Base-by-base conservation (phyloP, 139 green algal genomes). In the Micractinium conductrix region DNA sequence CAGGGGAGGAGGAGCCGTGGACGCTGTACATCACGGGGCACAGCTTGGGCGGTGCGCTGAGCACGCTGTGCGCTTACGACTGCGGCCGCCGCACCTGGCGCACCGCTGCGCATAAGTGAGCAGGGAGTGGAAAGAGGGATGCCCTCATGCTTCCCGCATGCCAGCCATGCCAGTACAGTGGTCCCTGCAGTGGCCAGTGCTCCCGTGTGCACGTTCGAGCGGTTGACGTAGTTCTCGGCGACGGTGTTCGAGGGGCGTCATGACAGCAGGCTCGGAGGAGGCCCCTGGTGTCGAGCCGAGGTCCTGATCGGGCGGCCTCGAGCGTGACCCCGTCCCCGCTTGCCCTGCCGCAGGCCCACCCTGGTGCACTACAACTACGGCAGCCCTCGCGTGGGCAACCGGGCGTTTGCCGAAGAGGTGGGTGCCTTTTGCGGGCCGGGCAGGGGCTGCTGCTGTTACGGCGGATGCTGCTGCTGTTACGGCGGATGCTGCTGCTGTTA, bases 21-120 rank as follows among this genome's bases (percentile, higher is more conserved):
- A 89, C 53, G 22, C 42, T 93, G 58, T 90, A 90, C 65, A 67
- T 95, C 10, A 95, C 93, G 26, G 95, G 95, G 0, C 95, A 98
- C 89, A 94, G 88, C 40, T 88, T 98, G 65, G 95, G 95, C 0
- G 95, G 93, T 10, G 95, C 95, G 2, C 91, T 98, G 79, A 90
- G 91, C n/a, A 97, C 93, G 19, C 88, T 98, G 24, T 94, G 91
- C 79, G 91, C 95, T 0, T 96, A 94, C 63, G 95, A 98, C 62
- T 83, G 78, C 21, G 78, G 62, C 4, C 78, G 62, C 8, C 78
- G 78, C 44, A 26, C 42, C 80, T 96, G 24, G 90, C 90, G 78
- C 42, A 35, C 28, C 45, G n/a, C 37, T 21, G 58, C 60, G 42
- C n/a, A 14, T n/a, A n/a, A n/a, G n/a, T n/a, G n/a, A n/a, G n/a